Evolutionary conservation across 192 early-diverging fungal species (phyloP).

Genomic region (Coemansia sp.): DNA sequence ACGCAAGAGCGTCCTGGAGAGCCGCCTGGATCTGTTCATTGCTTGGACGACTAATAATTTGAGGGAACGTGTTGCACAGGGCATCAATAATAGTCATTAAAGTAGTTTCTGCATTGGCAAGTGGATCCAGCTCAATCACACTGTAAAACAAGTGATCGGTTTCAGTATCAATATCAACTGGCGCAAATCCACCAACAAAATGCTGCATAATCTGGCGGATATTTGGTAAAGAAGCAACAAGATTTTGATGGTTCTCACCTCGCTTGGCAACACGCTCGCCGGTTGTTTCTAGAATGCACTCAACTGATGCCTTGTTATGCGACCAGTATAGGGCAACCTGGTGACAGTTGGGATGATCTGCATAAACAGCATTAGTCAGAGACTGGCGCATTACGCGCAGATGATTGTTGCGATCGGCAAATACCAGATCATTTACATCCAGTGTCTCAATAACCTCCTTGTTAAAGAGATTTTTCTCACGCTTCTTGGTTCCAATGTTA

Average conservation of each 20-base stretch:
- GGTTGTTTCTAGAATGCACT: slow-evolving; percentile 55
- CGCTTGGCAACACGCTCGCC: slow-evolving; percentile 58
- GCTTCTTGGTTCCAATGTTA: slow-evolving; percentile 63
- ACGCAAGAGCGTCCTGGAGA: slow-evolving; percentile 44
- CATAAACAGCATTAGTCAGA: slow-evolving; percentile 54
- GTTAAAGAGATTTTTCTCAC: slow-evolving; percentile 55
- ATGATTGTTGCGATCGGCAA: slow-evolving; percentile 82
- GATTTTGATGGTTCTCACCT: slow-evolving; percentile 78
- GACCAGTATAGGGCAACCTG: slow-evolving; percentile 77
- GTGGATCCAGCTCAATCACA: slow-evolving; percentile 58
- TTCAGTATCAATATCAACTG: slow-evolving; percentile 53
- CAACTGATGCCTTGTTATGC: slow-evolving; percentile 50
- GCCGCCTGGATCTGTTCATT: slow-evolving; percentile 57
- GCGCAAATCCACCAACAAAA: slow-evolving; percentile 55
- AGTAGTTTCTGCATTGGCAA: slow-evolving; percentile 38
- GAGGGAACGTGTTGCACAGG: slow-evolving; percentile 43
- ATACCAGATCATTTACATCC: slow-evolving; percentile 59
- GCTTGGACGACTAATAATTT: slow-evolving; percentile 32
- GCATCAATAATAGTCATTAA: slow-evolving; percentile 27
- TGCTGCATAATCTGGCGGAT: slow-evolving; percentile 58
- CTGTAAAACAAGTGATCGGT: slow-evolving; percentile 56
- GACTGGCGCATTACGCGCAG: slow-evolving; percentile 51
- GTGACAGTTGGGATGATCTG: slow-evolving; percentile 56
- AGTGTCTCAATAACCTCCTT: slow-evolving; percentile 57
- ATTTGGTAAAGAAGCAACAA: slow-evolving; percentile 66